Evolutionary conservation across 352 stramenopile species (phyloP), one percentile per base, ranked within the genome.

Genomic region (Globisporangium megalacanthum): DNA sequence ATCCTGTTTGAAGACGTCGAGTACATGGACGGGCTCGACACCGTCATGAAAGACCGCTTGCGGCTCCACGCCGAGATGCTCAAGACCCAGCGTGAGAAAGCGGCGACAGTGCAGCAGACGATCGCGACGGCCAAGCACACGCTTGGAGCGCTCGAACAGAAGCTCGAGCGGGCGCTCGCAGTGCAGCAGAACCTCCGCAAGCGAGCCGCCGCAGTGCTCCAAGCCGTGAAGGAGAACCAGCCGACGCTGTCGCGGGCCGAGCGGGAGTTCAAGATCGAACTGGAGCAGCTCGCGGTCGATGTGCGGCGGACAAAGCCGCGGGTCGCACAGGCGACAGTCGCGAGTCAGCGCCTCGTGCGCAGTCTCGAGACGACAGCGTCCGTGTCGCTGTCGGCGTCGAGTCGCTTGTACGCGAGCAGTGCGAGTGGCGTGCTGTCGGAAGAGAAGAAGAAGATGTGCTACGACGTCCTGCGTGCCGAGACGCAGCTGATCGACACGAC

Each of bases 151-250:
- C 69, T 92, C 3, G 58, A 80, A 45, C 57, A 72, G 33, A 88
- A 88, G 60, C 75, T 88, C 61, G 69, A 72, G 35, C 71, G 72
- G 20, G 78, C 83, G 31, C 66, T 87, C 64, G 74, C 79, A 0
- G 75, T 82, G 45, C 83, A 94, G 54, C 65, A 85, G 45, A 88
- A 89, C 52, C 63, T 94, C 31, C 77, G 80, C 47, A 88, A 86
- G 61, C 81, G 83, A n/a, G 79, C 83, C 1, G 83, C 83, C 1
- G 81, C 81, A 1, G 75, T 88, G 52, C 60, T 94, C 6, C 83
- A 94, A 54, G 82, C 81, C 29, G 73, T 90, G 31, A 89, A 89
- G 66, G 83, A 94, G 58, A 94, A 92, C 61, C 83, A 94, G 50
- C 75, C 78, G 7, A 69, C 83, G 55, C 59, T 94, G 54, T 89